These are phyloP conservation scores for Agaricus subrufescens DNA, from an alignment of 768 basidiomycete species.

Conservation along the genomic window DNA sequence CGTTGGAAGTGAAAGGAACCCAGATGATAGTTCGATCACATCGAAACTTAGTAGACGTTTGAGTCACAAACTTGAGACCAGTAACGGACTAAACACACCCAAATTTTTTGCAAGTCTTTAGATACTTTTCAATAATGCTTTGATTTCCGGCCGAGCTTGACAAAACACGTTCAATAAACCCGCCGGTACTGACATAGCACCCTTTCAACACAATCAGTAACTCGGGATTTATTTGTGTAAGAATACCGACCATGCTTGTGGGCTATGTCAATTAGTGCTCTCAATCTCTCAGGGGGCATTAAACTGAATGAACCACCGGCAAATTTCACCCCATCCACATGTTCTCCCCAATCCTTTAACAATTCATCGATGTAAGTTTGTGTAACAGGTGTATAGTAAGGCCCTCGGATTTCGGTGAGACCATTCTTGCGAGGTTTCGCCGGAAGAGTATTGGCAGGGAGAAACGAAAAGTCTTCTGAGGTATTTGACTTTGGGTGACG, in stretches of 20 bases:
- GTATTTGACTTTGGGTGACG: neutral
- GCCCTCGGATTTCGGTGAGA: constrained; percentile 39
- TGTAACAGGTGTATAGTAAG: constrained; percentile 38
- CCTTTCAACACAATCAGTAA: neutral
- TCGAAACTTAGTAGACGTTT: constrained; percentile 26
- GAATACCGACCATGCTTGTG: constrained; percentile 27
- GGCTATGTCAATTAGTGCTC: constrained; percentile 31
- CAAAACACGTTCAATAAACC: constrained; percentile 35
- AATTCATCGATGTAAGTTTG: constrained; percentile 36
- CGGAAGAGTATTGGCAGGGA: constrained; percentile 25
- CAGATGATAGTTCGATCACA: constrained; percentile 39
- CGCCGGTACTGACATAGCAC: constrained; percentile 37
- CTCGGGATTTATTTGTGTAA: constrained; percentile 9
- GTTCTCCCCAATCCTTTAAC: constrained; percentile 35
- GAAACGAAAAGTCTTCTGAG: constrained; percentile 18
- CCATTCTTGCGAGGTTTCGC: constrained; percentile 31
- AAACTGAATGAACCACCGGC: constrained; percentile 38
- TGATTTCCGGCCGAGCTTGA: constrained; percentile 28
- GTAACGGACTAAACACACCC: constrained; percentile 19
- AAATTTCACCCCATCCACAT: constrained; percentile 42
- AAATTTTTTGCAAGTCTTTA: constrained; percentile 30
- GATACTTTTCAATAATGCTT: constrained; percentile 28
- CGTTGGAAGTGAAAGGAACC: constrained; percentile 40
- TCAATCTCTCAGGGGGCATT: constrained; percentile 35
- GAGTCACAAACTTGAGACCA: neutral